Base-by-base conservation (phyloP, 345 rosid genomes). In the Balakata baccata region DNA sequence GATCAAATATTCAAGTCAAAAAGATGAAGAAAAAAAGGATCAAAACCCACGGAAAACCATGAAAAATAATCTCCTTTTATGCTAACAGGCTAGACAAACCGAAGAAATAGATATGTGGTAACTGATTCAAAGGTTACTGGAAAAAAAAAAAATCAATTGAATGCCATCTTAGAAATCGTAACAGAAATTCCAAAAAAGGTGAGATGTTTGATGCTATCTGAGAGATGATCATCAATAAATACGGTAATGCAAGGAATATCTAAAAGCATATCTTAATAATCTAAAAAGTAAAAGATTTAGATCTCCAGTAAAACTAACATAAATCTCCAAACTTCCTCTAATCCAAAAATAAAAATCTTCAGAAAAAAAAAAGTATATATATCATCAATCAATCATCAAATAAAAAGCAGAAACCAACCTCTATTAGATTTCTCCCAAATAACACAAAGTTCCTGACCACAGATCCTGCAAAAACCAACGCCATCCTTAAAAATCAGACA, bases 401-500 rank as follows among this genome's bases (percentile, higher is more conserved):
- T 13, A 37, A 53, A 54, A 7, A 52, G 6, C 0, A 37, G 29
- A 70, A 70, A 71, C 11, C 49, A 47, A 72, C 75, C 58, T 72
- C 68, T 4, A 20, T 8, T 17, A 22, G 14, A 59, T 2, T n/a
- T 51, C 20, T 17, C 2, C 29, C 38, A 9, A 51, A 52, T 46
- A 68, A 29, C 17, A 20, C 58, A 23, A 72, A 62, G 47, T 57
- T 60, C 38, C n/a, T 66, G 34, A 29, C 58, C 4, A 3, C 13
- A 72, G 68, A 72, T 72, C 75, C 75, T 50, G 61, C 51, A 72
- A 63, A 49, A 45, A 11, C 59, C 52, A 70, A 41, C 49, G 43
- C 50, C 73, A 70, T 12, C 64, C 5, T 18, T 7, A 57, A 43
- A 16, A 58, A 58, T 45, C 16, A 65, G 22, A 59, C 1, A 22